Percentiles rank a stretch among this genome's conserved stretches.
phyloP scores from a whole-genome alignment of 192 early-diverging fungal genomes.

The Coemansia brasiliensis region DNA sequence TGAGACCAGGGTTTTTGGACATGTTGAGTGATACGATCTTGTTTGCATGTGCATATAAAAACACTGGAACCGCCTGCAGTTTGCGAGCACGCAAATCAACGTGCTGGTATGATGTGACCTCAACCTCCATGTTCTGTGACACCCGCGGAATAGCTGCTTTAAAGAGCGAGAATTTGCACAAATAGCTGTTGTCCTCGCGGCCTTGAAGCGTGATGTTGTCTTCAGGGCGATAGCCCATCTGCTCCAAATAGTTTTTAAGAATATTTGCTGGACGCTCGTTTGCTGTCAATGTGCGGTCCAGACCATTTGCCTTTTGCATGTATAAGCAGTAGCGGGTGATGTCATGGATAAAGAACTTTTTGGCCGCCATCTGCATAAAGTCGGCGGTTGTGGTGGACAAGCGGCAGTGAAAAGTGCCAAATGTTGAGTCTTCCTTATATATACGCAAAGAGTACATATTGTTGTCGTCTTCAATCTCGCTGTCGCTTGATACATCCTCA shows the following conservation, averaged over 20 bases:
- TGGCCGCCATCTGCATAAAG: slow-evolving; percentile 68
- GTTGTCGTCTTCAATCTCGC: slow-evolving; percentile 39
- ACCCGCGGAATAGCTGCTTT: slow-evolving; percentile 57
- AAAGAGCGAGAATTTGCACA: slow-evolving; percentile 78
- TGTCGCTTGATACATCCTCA: slow-evolving; percentile 33
- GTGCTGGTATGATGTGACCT: slow-evolving; percentile 57
- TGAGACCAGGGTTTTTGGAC: slow-evolving; percentile 77
- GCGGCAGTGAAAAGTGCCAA: slow-evolving; percentile 71
- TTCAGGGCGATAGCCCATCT: slow-evolving; percentile 75
- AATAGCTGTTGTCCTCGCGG: slow-evolving; percentile 82
- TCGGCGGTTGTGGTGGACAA: slow-evolving; percentile 73
- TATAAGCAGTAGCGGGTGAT: slow-evolving; percentile 55
- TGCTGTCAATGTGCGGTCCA: slow-evolving; percentile 70
- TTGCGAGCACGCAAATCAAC: slow-evolving; percentile 74
- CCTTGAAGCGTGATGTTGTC: slow-evolving; percentile 79
- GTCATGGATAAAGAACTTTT: slow-evolving; percentile 82
- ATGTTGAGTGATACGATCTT: slow-evolving; percentile 78
- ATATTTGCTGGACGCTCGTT: slow-evolving; percentile 75
- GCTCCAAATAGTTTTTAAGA: slow-evolving; percentile 69
- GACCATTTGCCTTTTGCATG: slow-evolving; percentile 49
- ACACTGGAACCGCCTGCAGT: slow-evolving; percentile 78
- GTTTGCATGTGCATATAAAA: slow-evolving; percentile 68
- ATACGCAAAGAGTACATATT: slow-evolving; percentile 68
- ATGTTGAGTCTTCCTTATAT: slow-evolving; percentile 78
- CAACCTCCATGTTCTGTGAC: slow-evolving; percentile 52